phyloP scores from a whole-genome alignment of 176 grass and related monocot species.

The Zea mays region Zm-B73-REFERENCE-NAM-5.0 NC_050102.1:79926001-79926500 shows the following conservation, averaged over 20 bases:
- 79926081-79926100: constrained; percentile 63
- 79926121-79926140: constrained; percentile 39
- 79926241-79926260: constrained; percentile 42
- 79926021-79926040: constrained; percentile 41
- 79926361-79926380: constrained; percentile 21
- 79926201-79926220: constrained; percentile 21
- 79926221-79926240: constrained; percentile 7
- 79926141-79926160: constrained; percentile 42
- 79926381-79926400: constrained; percentile 15
- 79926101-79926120: constrained; percentile 51
- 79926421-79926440: constrained; percentile 17
- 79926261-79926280: constrained; percentile 40
- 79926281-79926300: constrained; percentile 29
- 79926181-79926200: constrained; percentile 40
- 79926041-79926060: constrained; percentile 49
- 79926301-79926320: constrained; percentile 16
- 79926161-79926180: constrained; percentile 41
- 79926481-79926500: constrained; percentile 22
- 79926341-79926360: constrained; percentile 20
- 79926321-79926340: constrained; percentile 28
- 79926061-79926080: constrained; percentile 31
- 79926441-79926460: constrained; percentile 59
- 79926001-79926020: constrained; percentile 30
- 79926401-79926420: constrained; percentile 21
- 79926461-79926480: constrained; percentile 27